Percentiles rank a stretch among this genome's conserved stretches.
Conservation (phyloP, 2,329 filamentous ascomycete genomes). For the Penicillium nordicum region DNA sequence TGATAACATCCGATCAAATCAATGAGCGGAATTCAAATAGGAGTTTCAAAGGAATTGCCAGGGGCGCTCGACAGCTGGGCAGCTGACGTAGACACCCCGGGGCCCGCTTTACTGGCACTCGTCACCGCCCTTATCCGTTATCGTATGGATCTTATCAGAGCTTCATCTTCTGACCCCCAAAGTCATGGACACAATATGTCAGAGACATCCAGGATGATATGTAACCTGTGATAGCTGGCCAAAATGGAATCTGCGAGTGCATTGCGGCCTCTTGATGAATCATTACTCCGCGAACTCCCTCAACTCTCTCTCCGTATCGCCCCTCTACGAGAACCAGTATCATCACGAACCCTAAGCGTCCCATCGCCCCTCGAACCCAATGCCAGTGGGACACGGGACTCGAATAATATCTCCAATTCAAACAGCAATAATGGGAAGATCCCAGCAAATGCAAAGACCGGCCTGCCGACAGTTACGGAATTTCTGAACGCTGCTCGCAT, state of each 20-base stretch:
- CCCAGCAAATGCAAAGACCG: conserved; percentile 29
- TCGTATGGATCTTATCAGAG: conserved; percentile 11
- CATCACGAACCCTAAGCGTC: conserved; percentile 39
- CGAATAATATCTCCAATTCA: conserved; percentile 29
- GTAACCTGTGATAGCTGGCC: conserved; percentile 3
- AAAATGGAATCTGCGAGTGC: conserved; percentile 9
- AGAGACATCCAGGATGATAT: conserved; percentile 5
- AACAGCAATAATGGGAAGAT: conserved; percentile 27
- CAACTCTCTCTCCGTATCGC: conserved; percentile 46
- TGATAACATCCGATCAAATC: neutral
- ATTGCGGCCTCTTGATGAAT: conserved; percentile 41
- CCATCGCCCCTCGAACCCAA: conserved; percentile 48
- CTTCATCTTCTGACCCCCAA: neutral
- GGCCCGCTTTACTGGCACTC: conserved; percentile 6
- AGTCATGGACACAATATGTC: neutral
- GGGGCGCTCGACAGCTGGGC: neutral
- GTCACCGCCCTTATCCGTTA: conserved; percentile 12
- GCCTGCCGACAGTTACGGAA: conserved; percentile 35
- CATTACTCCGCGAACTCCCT: conserved; percentile 41
- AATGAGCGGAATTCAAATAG: neutral
- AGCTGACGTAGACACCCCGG: conserved; percentile 11
- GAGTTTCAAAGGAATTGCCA: neutral
- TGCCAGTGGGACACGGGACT: conserved; percentile 34
- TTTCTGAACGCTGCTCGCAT: conserved; percentile 37
- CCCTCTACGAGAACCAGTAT: conserved; percentile 47